phyloP scores from a whole-genome alignment of 1,139 yeast genomes.

The Hansenula anomala region DNA sequence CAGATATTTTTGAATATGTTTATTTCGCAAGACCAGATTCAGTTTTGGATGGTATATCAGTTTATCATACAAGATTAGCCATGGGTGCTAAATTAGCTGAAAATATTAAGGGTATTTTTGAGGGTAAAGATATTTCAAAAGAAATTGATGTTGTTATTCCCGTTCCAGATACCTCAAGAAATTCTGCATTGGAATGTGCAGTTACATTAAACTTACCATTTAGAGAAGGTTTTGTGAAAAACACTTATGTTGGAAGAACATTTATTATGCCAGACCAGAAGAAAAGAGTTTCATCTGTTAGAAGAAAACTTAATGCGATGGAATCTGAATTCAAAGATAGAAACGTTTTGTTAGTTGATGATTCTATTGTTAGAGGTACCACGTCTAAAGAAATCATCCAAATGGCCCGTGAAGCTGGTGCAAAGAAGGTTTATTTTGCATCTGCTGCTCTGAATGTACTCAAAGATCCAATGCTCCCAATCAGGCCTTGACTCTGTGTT shows the following conservation, averaged over 20 bases:
- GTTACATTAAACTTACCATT: slow-evolving; percentile 75
- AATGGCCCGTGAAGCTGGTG: slow-evolving; percentile 99
- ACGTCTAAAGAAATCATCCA: slow-evolving; percentile 93
- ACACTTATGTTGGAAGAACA: slow-evolving; percentile 95
- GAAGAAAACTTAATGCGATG: slow-evolving; percentile 96
- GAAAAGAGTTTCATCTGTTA: slow-evolving; percentile 89
- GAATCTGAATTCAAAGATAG: slow-evolving; percentile 83
- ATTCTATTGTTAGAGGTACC: slow-evolving; percentile 96
- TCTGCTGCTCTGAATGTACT: slow-evolving; percentile 85
- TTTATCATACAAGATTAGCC: slow-evolving; percentile 84
- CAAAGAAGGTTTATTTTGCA: slow-evolving; percentile 87
- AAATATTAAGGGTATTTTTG: slow-evolving; percentile 53
- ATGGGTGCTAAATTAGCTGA: slow-evolving; percentile 92
- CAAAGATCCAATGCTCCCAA: slow-evolving; percentile 5
- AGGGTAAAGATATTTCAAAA: slow-evolving; percentile 39
- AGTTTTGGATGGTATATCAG: slow-evolving; percentile 91
- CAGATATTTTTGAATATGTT: slow-evolving; percentile 95
- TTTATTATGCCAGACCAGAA: slow-evolving; percentile 98
- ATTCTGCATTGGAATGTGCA: slow-evolving; percentile 91
- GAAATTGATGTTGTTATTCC: slow-evolving; percentile 93
- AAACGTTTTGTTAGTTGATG: slow-evolving; percentile 91
- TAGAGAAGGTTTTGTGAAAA: slow-evolving; percentile 96
- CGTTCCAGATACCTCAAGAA: slow-evolving; percentile 96
- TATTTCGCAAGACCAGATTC: slow-evolving; percentile 98
- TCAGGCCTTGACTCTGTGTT: slow-evolving; percentile 10